A percentile compares a stretch with the other conserved stretches of the same genome.
Conservation (phyloP, 75 land plant genomes). For the Pseudotsuga menziesii region DNA sequence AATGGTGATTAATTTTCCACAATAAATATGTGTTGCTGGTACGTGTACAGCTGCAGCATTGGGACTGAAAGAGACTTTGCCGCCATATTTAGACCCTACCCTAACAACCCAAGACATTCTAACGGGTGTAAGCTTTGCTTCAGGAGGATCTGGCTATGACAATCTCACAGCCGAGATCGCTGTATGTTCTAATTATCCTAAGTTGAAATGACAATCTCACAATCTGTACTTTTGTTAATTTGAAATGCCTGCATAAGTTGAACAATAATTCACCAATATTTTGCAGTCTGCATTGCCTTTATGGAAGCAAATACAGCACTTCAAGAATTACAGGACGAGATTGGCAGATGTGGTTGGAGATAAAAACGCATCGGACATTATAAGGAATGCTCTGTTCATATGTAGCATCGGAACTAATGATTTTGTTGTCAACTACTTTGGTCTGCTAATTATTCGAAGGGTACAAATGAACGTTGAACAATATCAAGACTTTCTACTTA, state of each 20-base stretch:
- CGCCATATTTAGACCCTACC: conserved; percentile 42
- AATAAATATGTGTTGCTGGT: neutral
- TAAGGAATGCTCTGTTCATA: conserved; percentile 40
- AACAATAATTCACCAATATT: neutral
- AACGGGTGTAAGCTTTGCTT: conserved; percentile 55
- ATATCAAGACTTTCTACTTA: conserved; percentile 37
- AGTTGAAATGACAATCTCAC: neutral
- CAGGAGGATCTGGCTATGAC: conserved; percentile 53
- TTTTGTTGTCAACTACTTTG: conserved; percentile 34
- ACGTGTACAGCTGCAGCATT: conserved; percentile 25
- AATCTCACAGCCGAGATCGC: conserved; percentile 28
- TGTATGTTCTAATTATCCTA: conserved; percentile 20
- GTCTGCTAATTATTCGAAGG: conserved; percentile 15
- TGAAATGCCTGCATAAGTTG: neutral
- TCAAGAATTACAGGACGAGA: conserved; percentile 41
- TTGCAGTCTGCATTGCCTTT: conserved; percentile 54
- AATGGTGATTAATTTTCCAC: neutral
- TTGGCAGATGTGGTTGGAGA: conserved; percentile 35
- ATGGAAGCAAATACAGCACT: conserved; percentile 51
- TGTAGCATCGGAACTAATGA: conserved; percentile 69
- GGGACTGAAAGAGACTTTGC: conserved; percentile 34
- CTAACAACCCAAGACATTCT: conserved; percentile 31
- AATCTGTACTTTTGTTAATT: neutral
- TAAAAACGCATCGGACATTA: conserved; percentile 22
- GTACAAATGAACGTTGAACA: conserved; percentile 12